phyloP scores from a whole-genome alignment of 164 flowering plant species.

The Magnolia kwangsiensis region DNA sequence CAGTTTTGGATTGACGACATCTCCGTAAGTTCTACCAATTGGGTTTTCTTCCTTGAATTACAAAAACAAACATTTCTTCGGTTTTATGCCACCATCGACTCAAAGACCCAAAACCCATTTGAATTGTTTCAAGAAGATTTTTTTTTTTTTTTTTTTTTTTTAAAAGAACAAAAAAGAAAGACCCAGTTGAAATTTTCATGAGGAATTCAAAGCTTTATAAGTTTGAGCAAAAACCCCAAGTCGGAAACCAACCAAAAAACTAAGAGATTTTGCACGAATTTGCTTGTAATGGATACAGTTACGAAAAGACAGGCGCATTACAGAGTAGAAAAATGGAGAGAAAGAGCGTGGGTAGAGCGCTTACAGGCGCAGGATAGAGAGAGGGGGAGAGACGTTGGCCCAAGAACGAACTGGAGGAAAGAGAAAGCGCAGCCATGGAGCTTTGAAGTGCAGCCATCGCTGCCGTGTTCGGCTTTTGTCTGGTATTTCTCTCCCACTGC shows the following conservation, averaged over 20 bases:
- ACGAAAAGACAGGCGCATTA: not conserved
- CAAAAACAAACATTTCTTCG: not conserved
- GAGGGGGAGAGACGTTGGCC: conserved; percentile 65
- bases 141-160: too few relatives aligned
- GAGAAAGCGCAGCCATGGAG: conserved; percentile 69
- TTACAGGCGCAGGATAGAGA: conserved; percentile 39
- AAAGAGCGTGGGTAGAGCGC: not conserved
- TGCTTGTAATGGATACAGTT: not conserved
- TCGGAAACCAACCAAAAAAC: not conserved
- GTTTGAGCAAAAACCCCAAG: not conserved
- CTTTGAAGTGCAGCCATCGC: conserved; percentile 77
- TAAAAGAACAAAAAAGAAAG: not conserved
- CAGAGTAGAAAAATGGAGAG: not conserved
- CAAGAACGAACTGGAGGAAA: conserved; percentile 69
- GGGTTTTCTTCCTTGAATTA: not conserved
- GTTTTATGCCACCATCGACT: not conserved
- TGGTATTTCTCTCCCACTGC: not conserved
- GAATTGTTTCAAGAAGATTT: not conserved
- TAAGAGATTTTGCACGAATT: not conserved
- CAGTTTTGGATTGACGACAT: not conserved
- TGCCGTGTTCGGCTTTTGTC: conserved; percentile 35
- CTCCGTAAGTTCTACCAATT: not conserved
- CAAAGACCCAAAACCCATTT: not conserved
- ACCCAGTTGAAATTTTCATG: not conserved
- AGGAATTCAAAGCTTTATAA: not conserved